A percentile compares a stretch with the other conserved stretches of the same genome.
phyloP scores from a whole-genome alignment of 2,329 filamentous ascomycete species.

The Alternaria brassicicola region DNA sequence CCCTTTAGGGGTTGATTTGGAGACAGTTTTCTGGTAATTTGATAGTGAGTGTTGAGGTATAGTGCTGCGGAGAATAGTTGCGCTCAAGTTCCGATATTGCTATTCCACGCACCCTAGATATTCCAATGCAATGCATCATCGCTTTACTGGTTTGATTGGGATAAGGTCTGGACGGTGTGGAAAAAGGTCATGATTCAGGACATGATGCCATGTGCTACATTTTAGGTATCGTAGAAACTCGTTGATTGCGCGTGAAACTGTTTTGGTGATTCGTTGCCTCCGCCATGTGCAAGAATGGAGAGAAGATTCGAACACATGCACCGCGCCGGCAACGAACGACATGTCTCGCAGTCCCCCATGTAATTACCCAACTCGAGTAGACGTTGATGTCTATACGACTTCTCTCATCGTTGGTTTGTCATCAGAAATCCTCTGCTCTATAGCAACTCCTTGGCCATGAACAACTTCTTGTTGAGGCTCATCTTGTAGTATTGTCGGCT shows the following conservation, averaged over 20 bases:
- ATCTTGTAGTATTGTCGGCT: background rate
- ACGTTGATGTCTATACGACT: background rate
- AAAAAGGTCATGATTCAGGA: background rate
- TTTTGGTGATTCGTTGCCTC: background rate
- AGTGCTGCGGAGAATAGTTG: background rate
- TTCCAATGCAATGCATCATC: background rate
- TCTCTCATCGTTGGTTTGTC: background rate
- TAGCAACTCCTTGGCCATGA: background rate
- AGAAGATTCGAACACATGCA: background rate
- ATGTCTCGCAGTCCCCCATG: background rate
- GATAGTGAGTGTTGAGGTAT: background rate
- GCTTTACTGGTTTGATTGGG: background rate
- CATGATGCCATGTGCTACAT: background rate
- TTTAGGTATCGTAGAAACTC: background rate
- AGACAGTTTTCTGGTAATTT: background rate
- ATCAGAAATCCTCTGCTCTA: background rate
- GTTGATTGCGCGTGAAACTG: background rate
- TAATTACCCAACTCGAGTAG: background rate
- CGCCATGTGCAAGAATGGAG: background rate
- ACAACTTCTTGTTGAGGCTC: background rate
- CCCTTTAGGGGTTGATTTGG: conserved; percentile 10
- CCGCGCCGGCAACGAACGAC: background rate
- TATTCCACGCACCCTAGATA: background rate
- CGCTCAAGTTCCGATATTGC: background rate
- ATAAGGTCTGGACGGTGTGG: background rate